Conservation (phyloP, 495 filamentous ascomycete species). For the Pseudomonodictys pantanalensis region DNA sequence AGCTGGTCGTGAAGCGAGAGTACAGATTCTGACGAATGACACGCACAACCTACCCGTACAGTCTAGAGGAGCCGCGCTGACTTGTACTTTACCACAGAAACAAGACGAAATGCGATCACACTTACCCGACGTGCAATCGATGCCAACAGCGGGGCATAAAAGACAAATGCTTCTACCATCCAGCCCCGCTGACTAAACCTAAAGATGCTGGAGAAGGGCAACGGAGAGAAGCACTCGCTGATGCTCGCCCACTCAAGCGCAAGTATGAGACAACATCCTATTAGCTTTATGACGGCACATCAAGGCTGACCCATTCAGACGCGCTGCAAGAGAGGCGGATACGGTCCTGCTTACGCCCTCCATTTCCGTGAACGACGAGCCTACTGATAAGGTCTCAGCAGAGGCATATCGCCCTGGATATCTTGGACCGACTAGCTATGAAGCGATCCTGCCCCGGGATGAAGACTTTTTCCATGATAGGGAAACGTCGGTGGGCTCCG, state of each 20-base stretch:
- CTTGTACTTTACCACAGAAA: conserved; percentile 24
- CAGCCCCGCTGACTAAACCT: conserved; percentile 19
- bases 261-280: neutral
- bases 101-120: conserved; percentile 25
- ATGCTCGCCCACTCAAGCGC: neutral
- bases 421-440: conserved; percentile 23
- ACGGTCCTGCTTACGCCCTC: neutral
- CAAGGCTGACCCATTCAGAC: neutral
- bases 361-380: neutral
- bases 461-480: neutral
- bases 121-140: conserved; percentile 21
- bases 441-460: conserved; percentile 3
- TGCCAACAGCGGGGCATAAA: conserved; percentile 21
- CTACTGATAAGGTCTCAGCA: neutral
- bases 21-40: too few relatives aligned
- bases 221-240: neutral
- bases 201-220: neutral
- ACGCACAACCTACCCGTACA: too few relatives aligned
- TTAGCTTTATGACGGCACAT: neutral
- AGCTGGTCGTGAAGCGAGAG: too few relatives aligned
- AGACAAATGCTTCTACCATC: conserved; percentile 27
- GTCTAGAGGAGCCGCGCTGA: conserved; percentile 19
- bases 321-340: neutral
- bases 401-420: conserved; percentile 18
- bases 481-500: neutral